Evolutionary conservation across 2,329 filamentous ascomycete species (phyloP).

Genomic region (Diaporthe eres): DNA sequence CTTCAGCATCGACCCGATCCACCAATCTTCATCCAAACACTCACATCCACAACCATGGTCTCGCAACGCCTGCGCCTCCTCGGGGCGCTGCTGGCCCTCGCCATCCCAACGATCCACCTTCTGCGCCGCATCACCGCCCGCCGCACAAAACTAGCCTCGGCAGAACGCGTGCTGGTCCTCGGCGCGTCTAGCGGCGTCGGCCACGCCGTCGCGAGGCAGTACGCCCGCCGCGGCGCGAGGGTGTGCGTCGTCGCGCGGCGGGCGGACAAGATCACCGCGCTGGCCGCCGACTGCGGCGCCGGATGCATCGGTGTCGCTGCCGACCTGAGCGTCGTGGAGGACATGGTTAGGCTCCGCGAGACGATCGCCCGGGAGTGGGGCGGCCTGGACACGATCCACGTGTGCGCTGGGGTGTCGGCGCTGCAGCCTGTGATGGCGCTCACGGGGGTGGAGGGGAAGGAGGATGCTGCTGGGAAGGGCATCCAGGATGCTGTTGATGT

Average conservation of each 20-base stretch:
- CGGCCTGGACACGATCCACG: constrained; percentile 50
- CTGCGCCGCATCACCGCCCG: constrained; percentile 22
- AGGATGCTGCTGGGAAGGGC: constrained; percentile 44
- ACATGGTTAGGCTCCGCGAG: constrained; percentile 49
- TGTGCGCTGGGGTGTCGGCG: constrained; percentile 52
- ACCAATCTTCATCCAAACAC: background rate
- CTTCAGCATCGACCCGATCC: background rate
- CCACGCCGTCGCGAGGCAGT: constrained; percentile 47
- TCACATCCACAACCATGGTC: constrained; percentile 8
- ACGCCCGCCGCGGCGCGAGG: constrained; percentile 48
- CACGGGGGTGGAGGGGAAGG: constrained; percentile 43
- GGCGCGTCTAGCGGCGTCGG: constrained; percentile 54
- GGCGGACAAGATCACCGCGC: constrained; percentile 45
- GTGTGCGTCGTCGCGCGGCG: constrained; percentile 51
- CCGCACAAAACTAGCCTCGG: constrained; percentile 10
- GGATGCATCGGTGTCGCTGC: constrained; percentile 48
- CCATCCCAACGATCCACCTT: constrained; percentile 13
- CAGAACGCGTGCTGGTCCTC: constrained; percentile 51
- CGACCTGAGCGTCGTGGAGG: constrained; percentile 47
- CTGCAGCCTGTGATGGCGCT: constrained; percentile 52
- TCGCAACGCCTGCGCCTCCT: constrained; percentile 20
- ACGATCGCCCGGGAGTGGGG: constrained; percentile 47
- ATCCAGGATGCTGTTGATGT: constrained; percentile 47
- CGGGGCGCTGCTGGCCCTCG: constrained; percentile 33
- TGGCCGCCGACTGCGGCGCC: constrained; percentile 49